These are phyloP conservation scores for Aureobasidium sp. DNA, from an alignment of 2,329 filamentous ascomycete genomes.

Conservation along the genomic window DNA sequence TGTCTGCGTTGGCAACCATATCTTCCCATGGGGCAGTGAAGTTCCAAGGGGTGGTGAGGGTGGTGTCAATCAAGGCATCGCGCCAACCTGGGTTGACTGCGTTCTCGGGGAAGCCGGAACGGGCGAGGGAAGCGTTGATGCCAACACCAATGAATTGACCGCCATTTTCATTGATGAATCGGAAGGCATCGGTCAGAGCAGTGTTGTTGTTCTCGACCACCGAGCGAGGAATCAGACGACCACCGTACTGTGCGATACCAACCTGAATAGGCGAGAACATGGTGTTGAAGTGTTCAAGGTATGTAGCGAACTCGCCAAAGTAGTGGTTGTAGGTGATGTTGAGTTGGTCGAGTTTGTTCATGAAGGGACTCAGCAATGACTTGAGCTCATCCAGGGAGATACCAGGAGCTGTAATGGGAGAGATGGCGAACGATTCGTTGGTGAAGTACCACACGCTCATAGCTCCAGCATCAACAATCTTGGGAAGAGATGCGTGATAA, in stretches of 20 bases:
- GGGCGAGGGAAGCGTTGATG: constrained; percentile 28
- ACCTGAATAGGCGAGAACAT: constrained; percentile 26
- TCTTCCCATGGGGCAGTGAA: constrained; percentile 29
- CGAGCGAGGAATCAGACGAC: constrained; percentile 27
- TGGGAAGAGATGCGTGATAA: constrained; percentile 39
- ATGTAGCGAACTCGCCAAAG: constrained; percentile 24
- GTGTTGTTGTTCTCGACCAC: constrained; percentile 24
- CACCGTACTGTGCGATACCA: constrained; percentile 21
- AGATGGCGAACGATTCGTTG: constrained; percentile 40
- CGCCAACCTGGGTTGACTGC: constrained; percentile 34
- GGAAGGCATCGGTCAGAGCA: constrained; percentile 24
- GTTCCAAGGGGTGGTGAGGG: constrained; percentile 22
- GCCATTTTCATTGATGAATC: constrained; percentile 27
- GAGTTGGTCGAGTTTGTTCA: constrained; percentile 29
- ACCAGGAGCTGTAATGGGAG: constrained; percentile 40
- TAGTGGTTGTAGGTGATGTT: constrained; percentile 26
- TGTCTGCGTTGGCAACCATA: constrained; percentile 28
- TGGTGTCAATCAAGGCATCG: constrained; percentile 24
- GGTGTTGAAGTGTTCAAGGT: constrained; percentile 24
- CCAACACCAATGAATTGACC: constrained; percentile 30
- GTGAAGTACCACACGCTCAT: constrained; percentile 44
- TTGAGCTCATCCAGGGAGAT: constrained; percentile 36
- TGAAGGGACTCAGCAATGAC: constrained; percentile 39
- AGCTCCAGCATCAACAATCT: constrained; percentile 41
- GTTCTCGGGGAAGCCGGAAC: constrained; percentile 28